Conservation (phyloP, 164 flowering plant genomes). For the Liriodendron chinense region DNA sequence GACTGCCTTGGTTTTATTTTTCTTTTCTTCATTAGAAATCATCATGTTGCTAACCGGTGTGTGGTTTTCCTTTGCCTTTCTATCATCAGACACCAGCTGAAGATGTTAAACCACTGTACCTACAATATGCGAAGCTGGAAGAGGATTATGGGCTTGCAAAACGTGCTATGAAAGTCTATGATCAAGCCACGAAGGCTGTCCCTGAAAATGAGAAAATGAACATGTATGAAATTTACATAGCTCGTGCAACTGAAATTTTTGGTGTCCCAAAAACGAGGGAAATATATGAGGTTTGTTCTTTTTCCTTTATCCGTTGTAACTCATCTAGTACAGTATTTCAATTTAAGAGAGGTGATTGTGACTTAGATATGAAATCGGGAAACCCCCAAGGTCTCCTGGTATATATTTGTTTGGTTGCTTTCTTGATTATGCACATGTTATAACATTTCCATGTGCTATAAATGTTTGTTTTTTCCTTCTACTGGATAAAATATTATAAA, state of each 20-base stretch:
- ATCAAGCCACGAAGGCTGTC: slow-evolving; percentile 84
- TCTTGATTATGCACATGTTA: too few relatives aligned
- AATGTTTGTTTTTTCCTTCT: too few relatives aligned
- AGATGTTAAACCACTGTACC: slow-evolving; percentile 68
- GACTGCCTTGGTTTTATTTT: background rate
- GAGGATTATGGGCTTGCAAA: too few relatives aligned
- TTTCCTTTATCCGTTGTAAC: background rate
- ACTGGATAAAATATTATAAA: too few relatives aligned
- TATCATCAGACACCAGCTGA: slow-evolving; percentile 89
- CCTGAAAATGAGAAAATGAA: slow-evolving; percentile 78
- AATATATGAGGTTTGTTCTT: slow-evolving; percentile 60
- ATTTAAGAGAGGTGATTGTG: too few relatives aligned
- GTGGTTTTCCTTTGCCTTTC: background rate
- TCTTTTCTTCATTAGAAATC: background rate
- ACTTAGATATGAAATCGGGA: too few relatives aligned
- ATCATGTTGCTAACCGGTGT: slow-evolving; percentile 16
- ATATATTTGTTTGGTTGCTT: too few relatives aligned
- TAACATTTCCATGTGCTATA: too few relatives aligned
- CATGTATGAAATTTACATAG: slow-evolving; percentile 93
- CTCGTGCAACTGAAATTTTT: slow-evolving; percentile 88
- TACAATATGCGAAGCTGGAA: slow-evolving; percentile 99
- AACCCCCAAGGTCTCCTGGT: too few relatives aligned
- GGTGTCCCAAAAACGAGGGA: slow-evolving; percentile 92
- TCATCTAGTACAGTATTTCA: too few relatives aligned
- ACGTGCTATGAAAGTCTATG: slow-evolving; percentile 91